phyloP scores from a whole-genome alignment of 495 filamentous ascomycete species.

The Penicillium cataractarum region DNA sequence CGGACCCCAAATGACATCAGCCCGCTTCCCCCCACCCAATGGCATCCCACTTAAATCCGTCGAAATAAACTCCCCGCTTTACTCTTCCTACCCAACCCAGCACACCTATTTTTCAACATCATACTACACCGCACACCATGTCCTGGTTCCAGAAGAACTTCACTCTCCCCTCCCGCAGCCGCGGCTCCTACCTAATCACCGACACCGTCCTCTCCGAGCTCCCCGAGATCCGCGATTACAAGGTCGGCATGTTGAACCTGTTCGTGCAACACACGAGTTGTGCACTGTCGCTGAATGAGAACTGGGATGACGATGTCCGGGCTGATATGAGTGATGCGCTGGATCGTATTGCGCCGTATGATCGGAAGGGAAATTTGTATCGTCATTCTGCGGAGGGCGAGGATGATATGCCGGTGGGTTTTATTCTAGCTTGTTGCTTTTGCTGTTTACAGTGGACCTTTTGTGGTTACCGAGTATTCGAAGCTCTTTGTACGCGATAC shows the following conservation, averaged over 20 bases:
- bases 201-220: slow-evolving; percentile 65
- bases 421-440: slow-evolving; percentile 4
- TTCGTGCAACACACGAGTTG: slow-evolving; percentile 92
- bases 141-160: slow-evolving; percentile 81
- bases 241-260: slow-evolving; percentile 82
- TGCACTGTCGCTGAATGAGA: slow-evolving; percentile 89
- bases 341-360: slow-evolving; percentile 83
- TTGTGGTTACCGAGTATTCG: background rate
- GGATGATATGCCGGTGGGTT: slow-evolving; percentile 83
- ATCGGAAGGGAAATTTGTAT: slow-evolving; percentile 74
- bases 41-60: background rate
- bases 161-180: slow-evolving; percentile 68
- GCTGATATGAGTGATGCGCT: slow-evolving; percentile 92
- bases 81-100: background rate
- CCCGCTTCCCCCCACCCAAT: background rate
- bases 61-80: background rate
- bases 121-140: slow-evolving; percentile 45
- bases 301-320: slow-evolving; percentile 83
- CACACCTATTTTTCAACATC: background rate
- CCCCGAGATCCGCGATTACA: slow-evolving; percentile 77
- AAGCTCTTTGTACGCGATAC: background rate
- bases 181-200: slow-evolving; percentile 91
- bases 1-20: background rate
- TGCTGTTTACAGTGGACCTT: background rate
- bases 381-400: slow-evolving; percentile 85